Conservation (phyloP, 192 early-diverging fungal genomes). For the Polychytrium aggregatum region DNA sequence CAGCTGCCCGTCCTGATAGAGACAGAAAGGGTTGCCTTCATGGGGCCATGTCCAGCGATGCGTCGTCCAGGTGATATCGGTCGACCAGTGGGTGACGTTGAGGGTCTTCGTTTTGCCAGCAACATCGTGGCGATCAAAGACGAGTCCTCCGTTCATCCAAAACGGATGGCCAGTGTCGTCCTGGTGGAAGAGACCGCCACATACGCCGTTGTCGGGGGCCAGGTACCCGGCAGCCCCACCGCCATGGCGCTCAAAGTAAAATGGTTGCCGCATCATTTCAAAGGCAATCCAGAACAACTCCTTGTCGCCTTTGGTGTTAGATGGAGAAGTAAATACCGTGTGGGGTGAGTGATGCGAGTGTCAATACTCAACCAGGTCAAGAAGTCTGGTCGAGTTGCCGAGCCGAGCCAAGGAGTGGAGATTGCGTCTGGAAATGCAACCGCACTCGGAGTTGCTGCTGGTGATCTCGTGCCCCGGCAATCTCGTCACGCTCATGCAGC, state of each 20-base stretch:
- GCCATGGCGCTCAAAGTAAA: conserved; percentile 32
- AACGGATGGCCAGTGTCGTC: conserved; percentile 6
- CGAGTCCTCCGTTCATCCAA: conserved; percentile 23
- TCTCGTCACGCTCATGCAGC: too few relatives aligned
- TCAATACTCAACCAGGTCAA: too few relatives aligned
- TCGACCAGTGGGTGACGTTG: conserved; percentile 6
- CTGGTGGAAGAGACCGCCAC: conserved; percentile 13
- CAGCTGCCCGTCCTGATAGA: conserved; percentile 1
- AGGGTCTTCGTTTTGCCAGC: background rate
- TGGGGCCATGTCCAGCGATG: conserved; percentile 18
- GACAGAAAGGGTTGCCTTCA: conserved; percentile 20
- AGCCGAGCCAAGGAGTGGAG: too few relatives aligned
- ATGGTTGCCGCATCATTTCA: conserved; percentile 46
- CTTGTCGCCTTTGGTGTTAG: conserved; percentile 43
- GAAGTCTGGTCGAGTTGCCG: too few relatives aligned
- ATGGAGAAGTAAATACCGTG: too few relatives aligned
- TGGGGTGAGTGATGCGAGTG: too few relatives aligned
- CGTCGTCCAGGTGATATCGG: background rate
- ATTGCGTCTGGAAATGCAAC: too few relatives aligned
- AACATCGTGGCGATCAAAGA: conserved; percentile 15
- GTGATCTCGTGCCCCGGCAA: too few relatives aligned
- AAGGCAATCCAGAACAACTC: conserved; percentile 59
- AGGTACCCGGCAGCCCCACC: conserved; percentile 39
- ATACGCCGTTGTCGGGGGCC: conserved; percentile 10
- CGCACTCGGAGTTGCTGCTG: too few relatives aligned